These are phyloP conservation scores for Penicillium sp. DNA, from an alignment of 2,329 filamentous ascomycete species.

Conservation along the genomic window DNA sequence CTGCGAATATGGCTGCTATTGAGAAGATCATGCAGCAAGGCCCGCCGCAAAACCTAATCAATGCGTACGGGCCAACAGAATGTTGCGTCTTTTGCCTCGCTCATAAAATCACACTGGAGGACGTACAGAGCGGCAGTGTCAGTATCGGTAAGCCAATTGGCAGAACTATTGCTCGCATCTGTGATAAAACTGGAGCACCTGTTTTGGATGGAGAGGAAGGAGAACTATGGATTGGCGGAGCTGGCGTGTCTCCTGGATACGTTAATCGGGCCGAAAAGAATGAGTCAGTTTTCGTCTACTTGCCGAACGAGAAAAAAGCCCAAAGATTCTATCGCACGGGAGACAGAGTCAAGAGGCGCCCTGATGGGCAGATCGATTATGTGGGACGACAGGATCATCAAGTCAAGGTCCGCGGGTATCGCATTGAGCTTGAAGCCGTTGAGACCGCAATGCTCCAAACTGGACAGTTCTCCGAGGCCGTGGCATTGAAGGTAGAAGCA, in stretches of 20 bases:
- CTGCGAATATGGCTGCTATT: too few species aligned
- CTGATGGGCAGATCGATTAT: conserved; percentile 64
- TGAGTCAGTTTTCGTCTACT: too few species aligned
- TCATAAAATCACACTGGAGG: conserved; percentile 7
- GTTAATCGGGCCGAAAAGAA: conserved; percentile 33
- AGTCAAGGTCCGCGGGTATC: conserved; percentile 44
- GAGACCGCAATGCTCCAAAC: conserved; percentile 9
- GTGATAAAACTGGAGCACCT: too few species aligned
- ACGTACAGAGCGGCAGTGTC: conserved; percentile 4
- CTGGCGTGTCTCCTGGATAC: conserved; percentile 58
- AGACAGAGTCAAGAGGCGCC: conserved; percentile 64
- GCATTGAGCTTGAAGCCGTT: conserved; percentile 81
- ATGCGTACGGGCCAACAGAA: conserved; percentile 28
- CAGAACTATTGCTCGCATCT: not conserved
- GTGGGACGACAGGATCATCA: conserved; percentile 75
- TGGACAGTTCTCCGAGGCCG: conserved; percentile 16
- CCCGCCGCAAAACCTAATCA: conserved; percentile 19
- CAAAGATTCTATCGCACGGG: conserved; percentile 64
- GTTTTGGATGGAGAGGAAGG: conserved; percentile 7
- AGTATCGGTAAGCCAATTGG: conserved; percentile 42
- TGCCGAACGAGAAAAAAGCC: too few species aligned
- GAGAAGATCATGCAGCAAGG: conserved; percentile 14
- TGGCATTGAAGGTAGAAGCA: conserved; percentile 12
- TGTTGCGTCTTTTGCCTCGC: conserved; percentile 18
- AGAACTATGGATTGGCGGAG: conserved; percentile 24